These are phyloP conservation scores for Coniella vitis DNA, from an alignment of 2,329 filamentous ascomycete genomes.

Conservation along the genomic window DNA sequence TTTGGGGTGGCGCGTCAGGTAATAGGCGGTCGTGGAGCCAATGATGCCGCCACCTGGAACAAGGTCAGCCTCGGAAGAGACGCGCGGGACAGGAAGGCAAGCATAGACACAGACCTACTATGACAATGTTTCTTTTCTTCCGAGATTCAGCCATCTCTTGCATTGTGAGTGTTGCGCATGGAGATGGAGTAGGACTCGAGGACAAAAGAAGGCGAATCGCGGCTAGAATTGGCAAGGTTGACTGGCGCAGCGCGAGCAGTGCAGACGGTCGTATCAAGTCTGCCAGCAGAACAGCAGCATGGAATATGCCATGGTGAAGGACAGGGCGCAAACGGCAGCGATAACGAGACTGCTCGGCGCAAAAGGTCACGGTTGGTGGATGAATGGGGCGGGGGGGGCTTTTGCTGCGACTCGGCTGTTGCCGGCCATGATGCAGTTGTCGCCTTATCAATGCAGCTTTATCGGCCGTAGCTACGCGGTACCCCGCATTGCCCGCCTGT, in stretches of 20 bases:
- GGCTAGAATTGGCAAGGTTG: too few species aligned
- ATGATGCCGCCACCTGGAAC: slow-evolving; percentile 79
- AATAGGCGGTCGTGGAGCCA: slow-evolving; percentile 87
- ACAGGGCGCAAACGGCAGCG: too few species aligned
- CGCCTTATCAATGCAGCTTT: background rate
- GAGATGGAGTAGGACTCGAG: too few species aligned
- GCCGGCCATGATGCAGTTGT: background rate
- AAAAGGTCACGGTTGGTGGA: too few species aligned
- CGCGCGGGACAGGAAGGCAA: background rate
- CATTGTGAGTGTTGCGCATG: too few species aligned
- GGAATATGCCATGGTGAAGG: too few species aligned
- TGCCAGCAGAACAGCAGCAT: too few species aligned
- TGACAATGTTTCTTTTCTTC: slow-evolving; percentile 39
- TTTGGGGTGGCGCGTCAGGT: slow-evolving; percentile 74
- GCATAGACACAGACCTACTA: slow-evolving; percentile 31
- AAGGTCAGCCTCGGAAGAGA: background rate
- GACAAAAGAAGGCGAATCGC: too few species aligned
- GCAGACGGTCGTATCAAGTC: too few species aligned
- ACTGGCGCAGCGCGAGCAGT: too few species aligned
- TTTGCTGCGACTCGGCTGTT: background rate
- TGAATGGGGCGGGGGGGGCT: background rate
- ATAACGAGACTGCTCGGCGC: too few species aligned
- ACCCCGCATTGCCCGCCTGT: too few species aligned
- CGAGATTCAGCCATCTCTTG: slow-evolving; percentile 21
- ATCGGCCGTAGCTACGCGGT: background rate